Evolutionary conservation across 805 yeast genomes (phyloP).

Genomic region (Candida qinlingensis): DNA sequence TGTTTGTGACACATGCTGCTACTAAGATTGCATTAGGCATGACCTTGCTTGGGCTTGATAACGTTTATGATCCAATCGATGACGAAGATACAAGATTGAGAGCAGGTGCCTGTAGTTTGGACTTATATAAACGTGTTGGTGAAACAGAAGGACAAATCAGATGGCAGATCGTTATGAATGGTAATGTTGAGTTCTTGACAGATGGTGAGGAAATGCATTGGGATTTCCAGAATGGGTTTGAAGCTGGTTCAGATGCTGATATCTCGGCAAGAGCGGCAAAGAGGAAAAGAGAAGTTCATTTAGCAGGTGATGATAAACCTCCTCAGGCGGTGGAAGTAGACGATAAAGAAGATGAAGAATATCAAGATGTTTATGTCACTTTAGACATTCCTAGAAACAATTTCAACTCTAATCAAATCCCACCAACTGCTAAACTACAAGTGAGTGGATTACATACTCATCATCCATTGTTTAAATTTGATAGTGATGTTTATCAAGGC

Average conservation of each 20-base stretch:
- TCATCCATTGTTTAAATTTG: constrained; percentile 52
- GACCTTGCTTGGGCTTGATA: constrained; percentile 51
- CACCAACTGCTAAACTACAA: constrained; percentile 41
- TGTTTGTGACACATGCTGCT: constrained; percentile 92
- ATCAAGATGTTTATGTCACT: constrained; percentile 47
- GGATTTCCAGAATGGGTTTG: constrained; percentile 72
- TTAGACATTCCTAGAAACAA: constrained; percentile 42
- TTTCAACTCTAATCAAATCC: constrained; percentile 27
- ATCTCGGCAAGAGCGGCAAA: constrained; percentile 45
- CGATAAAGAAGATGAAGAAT: constrained; percentile 27
- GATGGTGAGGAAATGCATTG: constrained; percentile 92
- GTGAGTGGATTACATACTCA: constrained; percentile 50
- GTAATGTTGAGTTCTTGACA: constrained; percentile 63
- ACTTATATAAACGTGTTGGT: constrained; percentile 40
- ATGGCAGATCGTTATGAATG: constrained; percentile 69
- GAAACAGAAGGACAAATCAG: constrained; percentile 17
- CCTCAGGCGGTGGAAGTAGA: not conserved
- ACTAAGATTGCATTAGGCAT: constrained; percentile 84
- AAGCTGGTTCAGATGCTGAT: constrained; percentile 90
- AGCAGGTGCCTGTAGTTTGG: constrained; percentile 85
- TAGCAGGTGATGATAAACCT: not conserved
- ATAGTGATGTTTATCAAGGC: constrained; percentile 62
- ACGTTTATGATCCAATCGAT: constrained; percentile 47
- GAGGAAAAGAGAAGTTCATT: constrained; percentile 9
- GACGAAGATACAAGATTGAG: constrained; percentile 45